Percentiles rank a stretch among this genome's conserved stretches.
phyloP scores from a whole-genome alignment of 495 filamentous ascomycete genomes.

The Staphylotrichum longicolle region DNA sequence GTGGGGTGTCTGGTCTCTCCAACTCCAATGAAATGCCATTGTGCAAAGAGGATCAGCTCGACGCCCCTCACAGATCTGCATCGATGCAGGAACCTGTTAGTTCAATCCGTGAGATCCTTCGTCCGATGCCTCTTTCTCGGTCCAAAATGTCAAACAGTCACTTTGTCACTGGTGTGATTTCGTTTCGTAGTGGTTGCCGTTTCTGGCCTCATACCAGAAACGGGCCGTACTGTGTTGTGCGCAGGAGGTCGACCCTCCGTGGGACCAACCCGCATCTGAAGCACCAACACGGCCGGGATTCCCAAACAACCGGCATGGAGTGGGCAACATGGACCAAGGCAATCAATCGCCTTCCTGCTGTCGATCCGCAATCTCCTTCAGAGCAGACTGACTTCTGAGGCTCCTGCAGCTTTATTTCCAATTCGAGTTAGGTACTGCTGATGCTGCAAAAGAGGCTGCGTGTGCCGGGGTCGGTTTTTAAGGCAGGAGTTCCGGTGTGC shows the following conservation, averaged over 20 bases:
- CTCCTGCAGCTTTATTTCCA: not conserved
- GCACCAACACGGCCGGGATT: not conserved
- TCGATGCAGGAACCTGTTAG: not conserved
- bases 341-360: no score
- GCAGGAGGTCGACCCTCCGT: slow-evolving; percentile 2
- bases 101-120: not conserved
- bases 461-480: no score
- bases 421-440: no score
- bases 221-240: not conserved
- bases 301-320: no score
- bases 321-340: not conserved
- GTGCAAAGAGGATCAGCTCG: slow-evolving; percentile 2
- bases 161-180: no score
- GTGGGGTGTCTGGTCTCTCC: not conserved
- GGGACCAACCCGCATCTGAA: slow-evolving; percentile 2
- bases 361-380: no score
- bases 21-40: slow-evolving; percentile 3
- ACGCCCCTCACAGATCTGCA: slow-evolving; percentile 1
- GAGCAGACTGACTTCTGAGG: no score
- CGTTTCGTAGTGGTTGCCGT: slow-evolving; percentile 21
- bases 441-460: no score
- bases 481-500: slow-evolving; percentile 4
- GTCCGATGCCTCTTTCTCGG: not conserved
- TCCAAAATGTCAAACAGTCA: no score
- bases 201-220: slow-evolving; percentile 12